phyloP scores from a whole-genome alignment of 768 basidiomycete species.

The Mycena rosella region DNA sequence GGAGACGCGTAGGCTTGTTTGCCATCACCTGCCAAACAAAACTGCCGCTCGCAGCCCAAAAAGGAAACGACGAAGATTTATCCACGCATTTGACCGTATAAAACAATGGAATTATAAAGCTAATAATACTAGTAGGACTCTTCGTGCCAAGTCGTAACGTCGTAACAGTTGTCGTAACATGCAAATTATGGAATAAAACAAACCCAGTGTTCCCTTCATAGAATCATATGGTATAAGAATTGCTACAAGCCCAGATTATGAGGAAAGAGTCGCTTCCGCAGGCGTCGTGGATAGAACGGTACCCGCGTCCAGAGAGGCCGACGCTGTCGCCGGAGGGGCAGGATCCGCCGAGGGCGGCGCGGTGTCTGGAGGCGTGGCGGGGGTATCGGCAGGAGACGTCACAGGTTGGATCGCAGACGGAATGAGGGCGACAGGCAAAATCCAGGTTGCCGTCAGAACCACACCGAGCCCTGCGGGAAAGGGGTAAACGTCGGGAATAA shows the following conservation, averaged over 20 bases:
- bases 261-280: not conserved
- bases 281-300: not conserved
- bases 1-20: conserved; percentile 38
- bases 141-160: conserved; percentile 1
- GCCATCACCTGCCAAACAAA: too few relatives aligned
- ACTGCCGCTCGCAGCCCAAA: too few relatives aligned
- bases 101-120: too few relatives aligned
- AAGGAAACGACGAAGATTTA: too few relatives aligned
- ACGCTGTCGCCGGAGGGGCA: not conserved
- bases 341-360: not conserved
- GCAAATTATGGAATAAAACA: not conserved
- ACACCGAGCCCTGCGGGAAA: conserved; percentile 58
- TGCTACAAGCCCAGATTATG: not conserved
- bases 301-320: not conserved
- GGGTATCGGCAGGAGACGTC: not conserved
- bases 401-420: conserved; percentile 43
- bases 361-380: not conserved
- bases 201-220: not conserved
- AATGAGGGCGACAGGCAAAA: conserved; percentile 67
- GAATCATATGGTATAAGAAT: not conserved
- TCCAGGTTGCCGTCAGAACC: conserved; percentile 70
- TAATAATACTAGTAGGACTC: not conserved
- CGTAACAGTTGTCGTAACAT: not conserved
- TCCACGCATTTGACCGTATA: too few relatives aligned
- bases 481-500: not conserved